Base-by-base conservation (phyloP, 768 basidiomycete species). In the Grammothele lineata region DNA sequence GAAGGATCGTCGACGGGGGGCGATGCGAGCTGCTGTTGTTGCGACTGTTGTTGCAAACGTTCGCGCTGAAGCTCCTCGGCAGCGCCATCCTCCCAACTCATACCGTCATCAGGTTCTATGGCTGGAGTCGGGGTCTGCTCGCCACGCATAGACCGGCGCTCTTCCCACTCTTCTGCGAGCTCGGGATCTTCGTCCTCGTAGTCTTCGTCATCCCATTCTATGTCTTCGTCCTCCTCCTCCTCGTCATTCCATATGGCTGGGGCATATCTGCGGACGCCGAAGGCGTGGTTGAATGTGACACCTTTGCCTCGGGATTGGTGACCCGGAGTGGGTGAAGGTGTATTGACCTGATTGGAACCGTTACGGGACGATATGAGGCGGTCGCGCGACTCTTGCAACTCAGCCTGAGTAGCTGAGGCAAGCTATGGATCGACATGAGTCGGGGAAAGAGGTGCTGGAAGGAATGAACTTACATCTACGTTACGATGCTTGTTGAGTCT, bases 401-500 rank as follows among this genome's bases (percentile, higher is more conserved):
- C 92, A 8, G 77, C 76, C 50, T 84, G 79, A 0, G 87, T 90
- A 3, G 86, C 78, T 4, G 80, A 76, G 8, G 88, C 85, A 50
- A 90, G 76, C 87, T 92, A 51, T n/a, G 37, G 18, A 33, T 19
- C 24, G 11, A 37, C n/a, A 17, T 10, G 19, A 19, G 43, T 40
- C 14, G 44, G n/a, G 15, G 1, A 1, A n/a, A 37, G 3, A 51
- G 37, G 32, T 34, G 37, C 37, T 26, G 35, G 45, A 35, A 21
- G 36, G 27, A 44, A 33, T 17, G 37, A 11, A 73, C 90, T 61
- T 66, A 94, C 92, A 65, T 98, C 95, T 44, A 98, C 87, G 65
- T 99, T 99, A 24, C 94, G 78, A 62, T 96, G 92, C 63, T 97
- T 97, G 71, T 99, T 98, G 45, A 98, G 74, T 47, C 96, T 73